Conservation (phyloP, 768 basidiomycete genomes). For the Termitomyces sp. region DNA sequence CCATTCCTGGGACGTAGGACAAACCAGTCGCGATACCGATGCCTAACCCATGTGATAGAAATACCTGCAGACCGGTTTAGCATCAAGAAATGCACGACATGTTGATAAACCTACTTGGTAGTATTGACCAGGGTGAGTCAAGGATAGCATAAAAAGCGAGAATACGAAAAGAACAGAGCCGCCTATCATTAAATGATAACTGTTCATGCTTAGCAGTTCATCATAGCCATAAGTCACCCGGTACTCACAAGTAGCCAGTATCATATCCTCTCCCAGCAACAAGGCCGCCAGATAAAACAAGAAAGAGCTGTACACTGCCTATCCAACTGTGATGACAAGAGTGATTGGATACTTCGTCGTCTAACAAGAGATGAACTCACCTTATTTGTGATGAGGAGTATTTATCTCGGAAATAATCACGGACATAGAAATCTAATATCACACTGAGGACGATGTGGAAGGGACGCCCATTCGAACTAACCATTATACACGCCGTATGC, state of each 20-base stretch:
- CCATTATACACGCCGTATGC: constrained; percentile 6
- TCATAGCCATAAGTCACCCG: background rate
- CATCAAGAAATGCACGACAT: background rate
- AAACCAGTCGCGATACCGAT: constrained; percentile 42
- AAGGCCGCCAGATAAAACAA: constrained; percentile 38
- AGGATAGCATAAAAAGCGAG: constrained; percentile 3
- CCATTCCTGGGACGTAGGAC: constrained; percentile 38
- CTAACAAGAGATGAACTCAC: constrained; percentile 9
- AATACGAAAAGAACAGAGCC: constrained; percentile 4
- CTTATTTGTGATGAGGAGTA: constrained; percentile 22
- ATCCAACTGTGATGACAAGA: constrained; percentile 24
- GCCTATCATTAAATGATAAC: constrained; percentile 6
- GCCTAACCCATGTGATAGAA: constrained; percentile 39
- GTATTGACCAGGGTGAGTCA: constrained; percentile 6
- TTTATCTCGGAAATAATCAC: constrained; percentile 24
- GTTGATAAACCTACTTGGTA: constrained; percentile 19
- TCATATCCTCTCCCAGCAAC: constrained; percentile 45
- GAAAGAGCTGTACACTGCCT: constrained; percentile 43
- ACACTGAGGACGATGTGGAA: background rate
- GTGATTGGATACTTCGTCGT: background rate
- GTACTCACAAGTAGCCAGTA: constrained; percentile 42
- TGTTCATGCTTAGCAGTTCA: background rate
- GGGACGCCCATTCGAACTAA: background rate
- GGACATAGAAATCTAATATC: constrained; percentile 31
- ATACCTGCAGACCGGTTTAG: constrained; percentile 20